Evolutionary conservation across 2,329 filamentous ascomycete species (phyloP), one percentile per base, ranked within the genome.

Genomic region (Gnomoniopsis sp.): DNA sequence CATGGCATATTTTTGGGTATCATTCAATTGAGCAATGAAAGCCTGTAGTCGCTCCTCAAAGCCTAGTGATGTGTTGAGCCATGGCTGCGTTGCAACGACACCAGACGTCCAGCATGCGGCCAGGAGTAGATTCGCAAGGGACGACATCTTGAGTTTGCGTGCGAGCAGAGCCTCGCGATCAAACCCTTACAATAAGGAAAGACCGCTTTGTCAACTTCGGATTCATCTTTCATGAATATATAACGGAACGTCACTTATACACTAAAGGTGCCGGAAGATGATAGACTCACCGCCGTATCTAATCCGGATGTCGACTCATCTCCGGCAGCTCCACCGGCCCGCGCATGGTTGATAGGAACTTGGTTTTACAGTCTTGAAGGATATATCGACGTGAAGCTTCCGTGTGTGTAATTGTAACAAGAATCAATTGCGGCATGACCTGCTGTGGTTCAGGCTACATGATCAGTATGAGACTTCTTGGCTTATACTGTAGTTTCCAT

Each of bases 11-110:
- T 58, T 61, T 30, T 63, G 61, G 6, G 58, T 58, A 1, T 34
- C 34, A 38, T 61, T 63, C 19, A 60, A 47, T 33, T 63, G 54
- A 21, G 47, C 36, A 47, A 61, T 58, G 15, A 63, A 58, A 19
- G 52, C 21, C 38, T 61, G 50, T 10, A 63, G 49, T 21, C 61
- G 54, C 33, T 53, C 51, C 34, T 63, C 61, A 1, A 49, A 53
- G 17, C 21, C 15, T 21, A 54, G 49, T 10, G 59, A 58, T 21
- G 41, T 22, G 34, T 63, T 54, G 21, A 63, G 59, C 61, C 58
- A 63, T 54, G 61, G 52, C 19, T 53, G 12, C 36, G 30, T 30
- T 6, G 46, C 46, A 19, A 21, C 21, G 4, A 19, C n/a, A 46
- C n/a, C n/a, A 46, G 43, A 46, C n/a, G n/a, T 17, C 43, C 43